Base-by-base conservation (phyloP, 2,329 filamentous ascomycete genomes). In the Cladosporium sp. region DNA sequence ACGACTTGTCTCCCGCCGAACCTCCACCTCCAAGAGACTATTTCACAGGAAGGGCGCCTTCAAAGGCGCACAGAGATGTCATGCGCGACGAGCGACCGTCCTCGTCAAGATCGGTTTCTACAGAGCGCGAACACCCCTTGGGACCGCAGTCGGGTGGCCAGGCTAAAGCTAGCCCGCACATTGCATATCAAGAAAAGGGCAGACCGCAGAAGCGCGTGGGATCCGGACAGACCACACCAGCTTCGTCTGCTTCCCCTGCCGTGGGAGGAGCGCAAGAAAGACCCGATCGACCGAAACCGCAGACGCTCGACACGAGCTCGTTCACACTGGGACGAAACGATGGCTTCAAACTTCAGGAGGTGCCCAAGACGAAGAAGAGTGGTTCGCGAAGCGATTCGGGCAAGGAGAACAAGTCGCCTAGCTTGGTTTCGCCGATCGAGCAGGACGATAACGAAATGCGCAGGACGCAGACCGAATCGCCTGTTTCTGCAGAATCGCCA, bases 111-210 rank as follows among this genome's bases (percentile, higher is more conserved):
- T 75, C 73, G 13, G 68, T 66, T 4, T 77, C 74, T 3, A 67
- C 68, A 13, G 74, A 77, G 56, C 66, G 73, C 44, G 66, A 68
- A 15, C 53, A 54, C n/a, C 38, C 19, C 18, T 12, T 20, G 11
- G 58, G 59, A 15, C 37, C 37, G 9, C 56, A 53, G 42, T 58
- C 51, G n/a, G 43, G 50, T 9, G 61, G 61, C 30, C 59, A 70
- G 63, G 44, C 65, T 73, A 53, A 83, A 49, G 51, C 56, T 2
- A 90, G 88, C 13, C 89, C 90, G n/a, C 90, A 96, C 63, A 95
- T 95, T 61, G 87, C 89, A 18, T 95, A 90, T 65, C 89, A 95
- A 66, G 89, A 95, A 62, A 93, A 91, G 68, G 82, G 82, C 2
- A 80, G 87, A 39, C 45, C 37, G 17, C 70, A 77, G 4, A 66